Base-by-base conservation (phyloP, 2,329 filamentous ascomycete genomes). In the Calycina marina region DNA sequence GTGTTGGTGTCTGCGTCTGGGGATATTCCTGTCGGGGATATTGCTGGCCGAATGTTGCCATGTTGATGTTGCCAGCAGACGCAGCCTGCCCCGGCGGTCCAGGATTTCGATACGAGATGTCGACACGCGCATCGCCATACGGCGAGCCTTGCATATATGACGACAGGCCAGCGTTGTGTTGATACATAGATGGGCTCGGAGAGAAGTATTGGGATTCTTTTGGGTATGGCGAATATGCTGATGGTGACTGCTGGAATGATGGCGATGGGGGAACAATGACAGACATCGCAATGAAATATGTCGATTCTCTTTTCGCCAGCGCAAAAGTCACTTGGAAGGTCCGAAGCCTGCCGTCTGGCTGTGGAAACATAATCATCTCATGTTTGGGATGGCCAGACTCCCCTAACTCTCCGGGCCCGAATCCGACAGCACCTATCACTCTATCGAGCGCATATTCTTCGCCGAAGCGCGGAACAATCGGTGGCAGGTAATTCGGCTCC, bases 401-500 rank as follows among this genome's bases (percentile, higher is more conserved):
- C 11, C 59, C 57, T 16, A 73, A 44, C 18, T 71, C 68, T 28
- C 72, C 69, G 0, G 57, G 40, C 8, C 55, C 56, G 42, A 76
- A 72, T 1, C 66, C 63, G 10, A 75, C 57, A 1, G 58, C 56
- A 35, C 68, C 63, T 18, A 75, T 65, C 11, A 71, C 61, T 15
- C 63, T 58, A 9, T 22, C 20, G 8, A n/a, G 20, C n/a, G 8
- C 20, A 22, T 22, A n/a, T 14, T 69, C 63, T 31, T 69, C 63
- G 36, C 69, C 63, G 29, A 61, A 55, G 40, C 63, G 63, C 22
- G 36, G 62, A 38, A 70, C 63, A n/a, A 77, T 76, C 2, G 72
- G 72, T 4, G 72, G 72, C 13, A 77, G 57, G 47, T 77, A 76
- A 28, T 69, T 71, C 12, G 72, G 71, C 29, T 54, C 69, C 41